Evolutionary conservation across 345 rosid species (phyloP).

Genomic region (Ceriops decandra): DNA sequence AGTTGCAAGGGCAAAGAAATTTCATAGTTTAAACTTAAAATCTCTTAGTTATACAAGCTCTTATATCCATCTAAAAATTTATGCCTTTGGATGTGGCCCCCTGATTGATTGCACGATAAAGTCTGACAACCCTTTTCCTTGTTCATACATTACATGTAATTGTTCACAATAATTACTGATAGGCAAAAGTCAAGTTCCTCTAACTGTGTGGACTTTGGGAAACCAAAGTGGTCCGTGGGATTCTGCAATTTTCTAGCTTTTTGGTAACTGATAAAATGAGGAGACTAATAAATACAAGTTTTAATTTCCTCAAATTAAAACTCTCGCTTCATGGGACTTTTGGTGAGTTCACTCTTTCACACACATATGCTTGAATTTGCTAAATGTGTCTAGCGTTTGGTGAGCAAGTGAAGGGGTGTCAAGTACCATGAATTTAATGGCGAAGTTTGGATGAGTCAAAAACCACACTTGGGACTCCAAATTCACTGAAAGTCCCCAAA

Average conservation of each 20-base stretch:
- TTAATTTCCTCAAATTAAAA: neutral
- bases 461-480: slow-evolving; percentile 54
- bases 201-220: slow-evolving; percentile 40
- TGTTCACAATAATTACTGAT: neutral
- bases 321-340: neutral
- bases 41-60: too few species aligned
- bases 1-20: too few species aligned
- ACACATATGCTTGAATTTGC: slow-evolving; percentile 20
- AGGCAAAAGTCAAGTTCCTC: slow-evolving; percentile 42
- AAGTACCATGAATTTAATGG: slow-evolving; percentile 30
- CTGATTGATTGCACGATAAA: too few species aligned
- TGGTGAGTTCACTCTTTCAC: slow-evolving; percentile 1
- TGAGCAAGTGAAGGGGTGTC: slow-evolving; percentile 11
- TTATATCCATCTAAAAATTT: too few species aligned
- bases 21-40: too few species aligned
- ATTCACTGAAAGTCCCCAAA: slow-evolving; percentile 56
- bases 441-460: slow-evolving; percentile 43
- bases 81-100: too few species aligned
- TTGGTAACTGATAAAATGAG: slow-evolving; percentile 10
- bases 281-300: slow-evolving; percentile 7
- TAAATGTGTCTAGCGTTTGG: slow-evolving; percentile 29
- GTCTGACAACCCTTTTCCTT: too few species aligned
- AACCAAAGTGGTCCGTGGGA: slow-evolving; percentile 34
- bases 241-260: slow-evolving; percentile 43
- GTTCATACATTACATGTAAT: neutral